Conservation (phyloP, 257 asterid genomes). For the Solanum paucissectum region DNA sequence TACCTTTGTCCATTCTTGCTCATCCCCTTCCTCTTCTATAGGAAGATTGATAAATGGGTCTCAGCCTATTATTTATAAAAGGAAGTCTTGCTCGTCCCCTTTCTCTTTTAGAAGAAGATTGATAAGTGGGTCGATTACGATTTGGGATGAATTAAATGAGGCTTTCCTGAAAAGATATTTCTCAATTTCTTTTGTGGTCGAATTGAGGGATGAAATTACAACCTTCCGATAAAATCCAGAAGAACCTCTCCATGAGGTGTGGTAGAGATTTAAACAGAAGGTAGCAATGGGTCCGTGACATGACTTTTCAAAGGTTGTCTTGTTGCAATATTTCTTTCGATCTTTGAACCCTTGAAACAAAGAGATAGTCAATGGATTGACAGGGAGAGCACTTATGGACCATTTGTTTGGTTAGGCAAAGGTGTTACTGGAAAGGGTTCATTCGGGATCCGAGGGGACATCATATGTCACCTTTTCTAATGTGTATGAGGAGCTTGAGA, state of each 20-base stretch:
- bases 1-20: background rate
- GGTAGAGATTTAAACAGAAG: background rate
- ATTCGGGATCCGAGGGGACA: background rate
- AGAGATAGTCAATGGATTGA: background rate
- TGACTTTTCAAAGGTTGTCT: background rate
- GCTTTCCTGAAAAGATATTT: too few species aligned
- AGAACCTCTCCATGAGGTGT: background rate
- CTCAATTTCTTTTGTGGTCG: too few species aligned
- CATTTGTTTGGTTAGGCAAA: background rate
- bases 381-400: background rate
- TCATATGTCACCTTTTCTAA: background rate
- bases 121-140: too few species aligned
- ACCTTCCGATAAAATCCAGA: too few species aligned
- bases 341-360: background rate
- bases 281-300: background rate
- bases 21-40: background rate
- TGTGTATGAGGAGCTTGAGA: background rate
- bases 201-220: too few species aligned
- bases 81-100: too few species aligned
- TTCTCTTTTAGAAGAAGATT: too few species aligned
- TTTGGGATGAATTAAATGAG: too few species aligned
- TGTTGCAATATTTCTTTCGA: background rate
- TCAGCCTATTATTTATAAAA: too few species aligned
- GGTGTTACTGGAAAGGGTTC: background rate
- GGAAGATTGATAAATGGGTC: background rate